Evolutionary conservation across 257 asterid genomes (phyloP), one percentile per base, ranked within the genome.

Genomic region (Salvia hispanica): DNA sequence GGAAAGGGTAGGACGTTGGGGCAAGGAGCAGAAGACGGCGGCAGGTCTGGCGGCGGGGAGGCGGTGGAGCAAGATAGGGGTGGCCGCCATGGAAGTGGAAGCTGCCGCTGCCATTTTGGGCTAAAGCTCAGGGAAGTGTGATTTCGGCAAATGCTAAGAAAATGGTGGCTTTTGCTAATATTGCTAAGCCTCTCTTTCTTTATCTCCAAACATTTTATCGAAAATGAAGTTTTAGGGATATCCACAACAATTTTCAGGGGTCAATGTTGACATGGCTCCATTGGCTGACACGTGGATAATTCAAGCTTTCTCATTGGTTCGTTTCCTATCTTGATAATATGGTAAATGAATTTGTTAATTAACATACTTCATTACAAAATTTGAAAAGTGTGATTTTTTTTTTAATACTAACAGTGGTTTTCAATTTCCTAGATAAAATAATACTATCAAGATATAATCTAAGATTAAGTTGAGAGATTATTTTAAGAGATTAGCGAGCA

Each of bases 1-100:
- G 51, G 79, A 74, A 8, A 84, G 78, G 39, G 92, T 68, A 13
- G 89, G 86, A 3, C 88, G 84, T 67, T 39, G 84, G 28, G 95
- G 87, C 72, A 84, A 67, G 33, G 87, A 81, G 54, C 86, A 74
- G 84, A 83, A 79, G 39, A 62, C 76, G 53, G 69, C 72, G 50
- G 79, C 73, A 46, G 79, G 73, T 42, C 71, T 76, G 48, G 76
- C 58, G 59, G 81, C 77, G n/a, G 87, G 84, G 58, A 81, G 80
- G 58, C 86, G 79, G 71, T 87, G 80, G 58, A 82, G 52, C 75
- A 85, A 81, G 59, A 85, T 85, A 86, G 92, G 92, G 75, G 93
- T 81, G 74, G 96, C 92, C 80, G 95, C 92, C 95, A 85, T 88
- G 55, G 93, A 91, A 78, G 92, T 82, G 82, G 93, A 82, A 81